phyloP scores from a whole-genome alignment of 768 basidiomycete genomes.

The Vararia minispora region DNA sequence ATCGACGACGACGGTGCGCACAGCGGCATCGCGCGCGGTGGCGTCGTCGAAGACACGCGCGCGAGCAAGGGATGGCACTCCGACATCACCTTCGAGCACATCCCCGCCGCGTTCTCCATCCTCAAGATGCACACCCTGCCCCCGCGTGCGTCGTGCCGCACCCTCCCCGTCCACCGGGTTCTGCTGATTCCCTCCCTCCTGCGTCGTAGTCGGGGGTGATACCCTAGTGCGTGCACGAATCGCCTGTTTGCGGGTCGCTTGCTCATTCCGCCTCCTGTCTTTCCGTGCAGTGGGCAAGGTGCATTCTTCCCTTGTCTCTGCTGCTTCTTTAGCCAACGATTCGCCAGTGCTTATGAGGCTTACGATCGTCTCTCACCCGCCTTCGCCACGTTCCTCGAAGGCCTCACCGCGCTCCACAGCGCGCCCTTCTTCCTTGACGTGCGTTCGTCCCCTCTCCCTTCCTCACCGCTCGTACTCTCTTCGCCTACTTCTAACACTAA shows the following conservation, averaged over 20 bases:
- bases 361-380: conserved; percentile 53
- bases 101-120: conserved; percentile 49
- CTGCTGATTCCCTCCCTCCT: no score
- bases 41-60: conserved; percentile 20
- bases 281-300: conserved; percentile 1
- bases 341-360: conserved; percentile 47
- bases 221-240: conserved; percentile 26
- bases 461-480: background rate
- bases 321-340: no score
- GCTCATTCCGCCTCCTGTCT: background rate
- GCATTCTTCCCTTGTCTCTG: no score
- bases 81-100: conserved; percentile 49
- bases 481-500: conserved; percentile 4
- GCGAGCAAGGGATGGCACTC: conserved; percentile 41
- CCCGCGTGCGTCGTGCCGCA: conserved; percentile 1
- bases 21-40: conserved; percentile 30
- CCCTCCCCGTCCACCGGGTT: no score
- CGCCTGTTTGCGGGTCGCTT: conserved; percentile 2
- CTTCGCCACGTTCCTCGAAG: conserved; percentile 42
- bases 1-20: background rate
- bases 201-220: conserved; percentile 23
- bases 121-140: conserved; percentile 25
- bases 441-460: background rate
- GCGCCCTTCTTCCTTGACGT: conserved; percentile 32
- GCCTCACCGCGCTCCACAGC: conserved; percentile 43